These are phyloP conservation scores for Stachybotrys elegans DNA, from an alignment of 2,329 filamentous ascomycete genomes.

Conservation along the genomic window DNA sequence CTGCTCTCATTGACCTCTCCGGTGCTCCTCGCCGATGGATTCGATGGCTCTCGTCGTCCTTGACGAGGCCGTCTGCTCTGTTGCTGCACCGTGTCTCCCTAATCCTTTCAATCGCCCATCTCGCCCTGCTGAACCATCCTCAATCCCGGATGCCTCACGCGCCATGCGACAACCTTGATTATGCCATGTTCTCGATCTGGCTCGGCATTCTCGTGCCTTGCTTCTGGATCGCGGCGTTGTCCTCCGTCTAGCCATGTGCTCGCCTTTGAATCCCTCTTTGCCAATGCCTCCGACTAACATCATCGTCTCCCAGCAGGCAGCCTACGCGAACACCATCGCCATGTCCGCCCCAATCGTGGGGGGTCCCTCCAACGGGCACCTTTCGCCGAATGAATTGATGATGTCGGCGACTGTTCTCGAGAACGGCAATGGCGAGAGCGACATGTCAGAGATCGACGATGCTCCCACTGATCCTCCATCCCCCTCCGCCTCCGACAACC, in stretches of 20 bases:
- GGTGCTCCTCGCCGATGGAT: constrained; percentile 27
- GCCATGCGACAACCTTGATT: constrained; percentile 39
- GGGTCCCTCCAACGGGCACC: constrained; percentile 62
- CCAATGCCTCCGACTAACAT: constrained; percentile 26
- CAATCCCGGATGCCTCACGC: constrained; percentile 38
- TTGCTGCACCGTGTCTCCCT: constrained; percentile 14
- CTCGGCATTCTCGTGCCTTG: constrained; percentile 11
- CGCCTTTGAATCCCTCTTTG: constrained; percentile 10
- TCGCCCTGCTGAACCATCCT: constrained; percentile 44
- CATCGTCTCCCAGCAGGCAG: constrained; percentile 39
- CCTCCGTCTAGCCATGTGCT: constrained; percentile 15
- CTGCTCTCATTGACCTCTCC: constrained; percentile 16
- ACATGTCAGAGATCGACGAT: constrained; percentile 68
- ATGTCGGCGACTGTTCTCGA: constrained; percentile 32
- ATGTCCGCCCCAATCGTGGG: constrained; percentile 59
- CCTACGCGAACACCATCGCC: constrained; percentile 55
- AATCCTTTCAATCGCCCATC: constrained; percentile 37
- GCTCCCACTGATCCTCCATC: constrained; percentile 44
- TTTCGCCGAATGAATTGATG: constrained; percentile 47
- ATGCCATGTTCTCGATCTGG: constrained; percentile 19
- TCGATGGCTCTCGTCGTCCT: constrained; percentile 25
- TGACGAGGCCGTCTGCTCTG: constrained; percentile 20
- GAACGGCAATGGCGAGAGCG: constrained; percentile 52
- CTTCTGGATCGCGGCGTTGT: constrained; percentile 23
- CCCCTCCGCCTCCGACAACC: constrained; percentile 36